A percentile compares a stretch with the other conserved stretches of the same genome.
phyloP scores from a whole-genome alignment of 257 asterid species.

The Oldenlandia corymbosa region DNA sequence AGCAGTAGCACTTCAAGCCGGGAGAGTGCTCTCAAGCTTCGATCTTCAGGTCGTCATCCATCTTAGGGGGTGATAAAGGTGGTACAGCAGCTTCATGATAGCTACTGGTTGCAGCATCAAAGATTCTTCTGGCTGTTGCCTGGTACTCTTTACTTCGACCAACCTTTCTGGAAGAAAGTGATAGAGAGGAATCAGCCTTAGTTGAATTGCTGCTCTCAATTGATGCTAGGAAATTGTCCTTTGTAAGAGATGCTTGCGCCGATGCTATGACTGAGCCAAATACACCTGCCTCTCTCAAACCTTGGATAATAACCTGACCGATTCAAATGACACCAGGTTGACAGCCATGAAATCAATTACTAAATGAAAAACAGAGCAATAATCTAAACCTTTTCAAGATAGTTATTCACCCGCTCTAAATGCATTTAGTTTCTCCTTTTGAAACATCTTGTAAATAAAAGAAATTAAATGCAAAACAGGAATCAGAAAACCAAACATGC shows the following conservation, averaged over 20 bases:
- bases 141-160: constrained; percentile 41
- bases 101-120: constrained; percentile 22
- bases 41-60: constrained; percentile 39
- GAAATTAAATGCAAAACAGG: not conserved
- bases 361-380: not conserved
- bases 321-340: not conserved
- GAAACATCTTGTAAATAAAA: not conserved
- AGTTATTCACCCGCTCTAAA: no score
- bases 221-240: constrained; percentile 65
- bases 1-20: constrained; percentile 47
- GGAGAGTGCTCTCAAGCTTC: constrained; percentile 51
- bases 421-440: not conserved
- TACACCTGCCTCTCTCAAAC: constrained; percentile 77
- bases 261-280: constrained; percentile 61
- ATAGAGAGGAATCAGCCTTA: constrained; percentile 33
- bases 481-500: not conserved
- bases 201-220: constrained; percentile 59
- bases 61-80: constrained; percentile 68
- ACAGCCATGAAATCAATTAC: not conserved
- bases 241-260: constrained; percentile 45
- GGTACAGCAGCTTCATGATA: constrained; percentile 65
- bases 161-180: constrained; percentile 61
- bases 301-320: constrained; percentile 76
- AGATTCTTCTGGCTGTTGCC: constrained; percentile 49
- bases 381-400: constrained; percentile 1